Base-by-base conservation (phyloP, 257 asterid species). In the Fraxinus pennsylvanica region DNA sequence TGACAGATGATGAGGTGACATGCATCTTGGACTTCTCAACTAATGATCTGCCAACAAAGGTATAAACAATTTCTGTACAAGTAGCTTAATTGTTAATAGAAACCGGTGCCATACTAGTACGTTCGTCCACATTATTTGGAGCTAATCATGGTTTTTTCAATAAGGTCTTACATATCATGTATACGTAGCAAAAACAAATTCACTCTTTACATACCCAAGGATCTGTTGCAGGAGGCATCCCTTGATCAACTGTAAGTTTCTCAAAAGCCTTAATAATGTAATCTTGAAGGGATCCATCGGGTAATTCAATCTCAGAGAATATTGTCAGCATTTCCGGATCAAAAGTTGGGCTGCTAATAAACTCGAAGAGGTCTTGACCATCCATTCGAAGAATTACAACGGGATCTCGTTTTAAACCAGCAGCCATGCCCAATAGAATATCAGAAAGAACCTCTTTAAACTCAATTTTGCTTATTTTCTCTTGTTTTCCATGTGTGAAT, bases 171-270 rank as follows among this genome's bases (percentile, higher is more conserved):
- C 4, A 43, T 43, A 43, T 43, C 17, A 13, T 43, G 17, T 3
- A 43, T 43, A 43, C 17, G 3, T 43, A 2, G 52, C 17, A 43
- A 43, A 14, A 52, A 52, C 9, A 52, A 52, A 52, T 14, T 15
- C 21, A 21, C 30, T 63, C 45, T n/a, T 67, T 13, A 65, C 70
- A 65, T 87, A 96, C 98, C 98, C 98, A 96, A 76, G 94, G 86
- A 82, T 96, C 99, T 5, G 94, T 79, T 73, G 96, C 91, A 19
- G 99, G 98, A 77, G 99, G 99, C 92, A 96, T 87, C 50, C 99
- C 99, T 14, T 92, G 92, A 21, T 92, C 97, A 22, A 96, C 96
- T 0, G 96, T 85, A 21, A 96, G 98, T 75, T 92, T 93, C 87
- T 90, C 90, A 33, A 93, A 87, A 35, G 92, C 95, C 88, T 85